Percentiles rank a stretch among this genome's conserved stretches.
These are phyloP conservation scores for Luzula sylvatica DNA, from an alignment of 176 grass and related monocot species.

Conservation along the genomic window DNA sequence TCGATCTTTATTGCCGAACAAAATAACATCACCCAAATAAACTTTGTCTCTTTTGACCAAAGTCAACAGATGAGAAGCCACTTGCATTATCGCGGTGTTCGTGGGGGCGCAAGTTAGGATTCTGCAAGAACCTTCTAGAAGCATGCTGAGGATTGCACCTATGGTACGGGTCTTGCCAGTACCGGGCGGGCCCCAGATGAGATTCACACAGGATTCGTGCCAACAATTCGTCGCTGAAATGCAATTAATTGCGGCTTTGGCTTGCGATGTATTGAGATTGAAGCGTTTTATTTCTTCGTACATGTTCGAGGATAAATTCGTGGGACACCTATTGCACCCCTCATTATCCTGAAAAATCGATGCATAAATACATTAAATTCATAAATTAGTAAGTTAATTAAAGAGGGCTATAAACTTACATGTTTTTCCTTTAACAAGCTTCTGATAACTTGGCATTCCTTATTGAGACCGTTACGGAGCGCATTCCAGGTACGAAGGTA, in stretches of 20 bases:
- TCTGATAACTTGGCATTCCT: slow-evolving; percentile 35
- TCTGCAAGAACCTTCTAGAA: slow-evolving; percentile 46
- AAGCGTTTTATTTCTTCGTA: slow-evolving; percentile 27
- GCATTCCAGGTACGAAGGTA: slow-evolving; percentile 57
- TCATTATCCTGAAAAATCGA: too few relatives aligned
- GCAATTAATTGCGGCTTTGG: slow-evolving; percentile 40
- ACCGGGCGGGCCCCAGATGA: slow-evolving; percentile 80
- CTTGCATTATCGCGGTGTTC: slow-evolving; percentile 75
- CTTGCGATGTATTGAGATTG: slow-evolving; percentile 55
- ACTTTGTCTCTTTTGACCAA: slow-evolving; percentile 15
- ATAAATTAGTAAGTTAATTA: too few relatives aligned
- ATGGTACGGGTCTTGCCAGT: slow-evolving; percentile 83
- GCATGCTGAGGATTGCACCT: slow-evolving; percentile 40
- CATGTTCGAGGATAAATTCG: slow-evolving; percentile 24
- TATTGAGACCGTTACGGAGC: slow-evolving; percentile 33
- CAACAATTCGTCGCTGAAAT: slow-evolving; percentile 33
- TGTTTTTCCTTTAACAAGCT: slow-evolving; percentile 45
- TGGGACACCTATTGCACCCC: slow-evolving; percentile 31
- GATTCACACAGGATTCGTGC: slow-evolving; percentile 35
- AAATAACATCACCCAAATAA: slow-evolving; percentile 61
- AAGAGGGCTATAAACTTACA: too few relatives aligned
- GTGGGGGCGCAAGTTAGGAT: slow-evolving; percentile 68
- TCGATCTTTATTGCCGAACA: slow-evolving; percentile 73
- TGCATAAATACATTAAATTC: too few relatives aligned
- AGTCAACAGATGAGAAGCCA: slow-evolving; percentile 52